A percentile compares a stretch with the other conserved stretches of the same genome.
phyloP scores from a whole-genome alignment of 129 eudicot species.

The Flaveria ramosissima region DNA sequence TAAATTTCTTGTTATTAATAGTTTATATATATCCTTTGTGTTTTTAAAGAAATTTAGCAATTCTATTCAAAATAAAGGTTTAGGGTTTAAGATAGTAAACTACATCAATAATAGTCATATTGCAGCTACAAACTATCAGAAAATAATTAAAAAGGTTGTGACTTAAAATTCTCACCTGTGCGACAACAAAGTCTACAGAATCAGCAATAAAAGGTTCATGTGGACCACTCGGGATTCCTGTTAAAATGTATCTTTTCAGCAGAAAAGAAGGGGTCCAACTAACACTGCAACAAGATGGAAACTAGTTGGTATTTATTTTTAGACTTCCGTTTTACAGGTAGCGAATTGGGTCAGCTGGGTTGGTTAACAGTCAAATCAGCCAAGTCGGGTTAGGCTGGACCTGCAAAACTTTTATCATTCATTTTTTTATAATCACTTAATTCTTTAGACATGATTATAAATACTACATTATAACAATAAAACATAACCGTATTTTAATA shows the following conservation, averaged over 20 bases:
- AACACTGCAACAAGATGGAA: constrained; percentile 58
- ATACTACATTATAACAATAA: neutral
- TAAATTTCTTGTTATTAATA: neutral
- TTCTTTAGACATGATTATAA: neutral
- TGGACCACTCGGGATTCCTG: constrained; percentile 89
- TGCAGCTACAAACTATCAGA: constrained; percentile 2
- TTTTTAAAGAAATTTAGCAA: neutral
- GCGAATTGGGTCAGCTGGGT: neutral
- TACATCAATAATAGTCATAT: neutral
- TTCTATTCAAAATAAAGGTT: neutral
- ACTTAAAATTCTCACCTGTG: constrained; percentile 64
- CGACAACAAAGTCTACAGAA: constrained; percentile 94
- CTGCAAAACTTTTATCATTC: neutral
- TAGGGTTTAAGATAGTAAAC: neutral
- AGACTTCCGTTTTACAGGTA: neutral
- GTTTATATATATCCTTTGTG: neutral
- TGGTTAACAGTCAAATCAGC: neutral
- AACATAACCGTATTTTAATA: neutral
- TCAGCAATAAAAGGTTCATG: constrained; percentile 98
- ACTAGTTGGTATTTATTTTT: constrained; percentile 9
- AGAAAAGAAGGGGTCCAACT: constrained; percentile 96
- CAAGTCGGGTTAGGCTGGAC: neutral
- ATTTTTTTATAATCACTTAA: neutral
- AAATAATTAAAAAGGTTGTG: constrained; percentile 8
- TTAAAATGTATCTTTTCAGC: constrained; percentile 84